A percentile compares a stretch with the other conserved stretches of the same genome.
Conservation (phyloP, 176 grass and related monocot species). For the Miscanthus lutarioriparius region DNA sequence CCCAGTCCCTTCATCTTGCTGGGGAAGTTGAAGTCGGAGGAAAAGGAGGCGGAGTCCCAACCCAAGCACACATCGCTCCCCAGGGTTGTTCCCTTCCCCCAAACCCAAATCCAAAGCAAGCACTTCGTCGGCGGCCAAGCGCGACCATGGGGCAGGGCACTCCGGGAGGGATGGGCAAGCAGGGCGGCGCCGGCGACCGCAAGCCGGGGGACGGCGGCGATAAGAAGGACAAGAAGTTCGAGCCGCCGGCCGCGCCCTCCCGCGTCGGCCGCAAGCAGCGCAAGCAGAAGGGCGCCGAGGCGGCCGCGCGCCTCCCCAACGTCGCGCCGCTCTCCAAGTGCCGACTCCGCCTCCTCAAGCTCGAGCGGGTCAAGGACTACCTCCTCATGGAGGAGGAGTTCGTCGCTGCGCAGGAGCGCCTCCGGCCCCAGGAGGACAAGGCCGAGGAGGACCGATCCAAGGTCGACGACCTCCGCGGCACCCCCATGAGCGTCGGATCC, state of each 20-base stretch:
- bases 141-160: conserved; percentile 76
- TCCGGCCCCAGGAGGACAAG: conserved; percentile 83
- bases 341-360: conserved; percentile 82
- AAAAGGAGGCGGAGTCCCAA: not conserved
- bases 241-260: conserved; percentile 75
- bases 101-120: conserved; percentile 20
- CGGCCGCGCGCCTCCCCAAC: conserved; percentile 67
- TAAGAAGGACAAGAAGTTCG: conserved; percentile 78
- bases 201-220: conserved; percentile 64
- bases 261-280: conserved; percentile 84
- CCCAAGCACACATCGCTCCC: not conserved
- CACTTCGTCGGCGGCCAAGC: not conserved
- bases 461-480: conserved; percentile 81
- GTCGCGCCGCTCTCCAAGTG: conserved; percentile 87
- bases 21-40: conserved; percentile 33
- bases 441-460: conserved; percentile 86
- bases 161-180: conserved; percentile 33
- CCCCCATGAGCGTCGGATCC: conserved; percentile 86
- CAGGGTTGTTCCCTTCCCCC: not conserved
- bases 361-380: conserved; percentile 94
- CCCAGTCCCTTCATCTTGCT: conserved; percentile 19
- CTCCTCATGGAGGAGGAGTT: conserved; percentile 94
- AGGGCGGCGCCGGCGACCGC: conserved; percentile 34
- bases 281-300: conserved; percentile 78
- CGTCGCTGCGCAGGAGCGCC: conserved; percentile 79